Evolutionary conservation across 768 basidiomycete species (phyloP).

Genomic region (Lactarius hengduanensis): DNA sequence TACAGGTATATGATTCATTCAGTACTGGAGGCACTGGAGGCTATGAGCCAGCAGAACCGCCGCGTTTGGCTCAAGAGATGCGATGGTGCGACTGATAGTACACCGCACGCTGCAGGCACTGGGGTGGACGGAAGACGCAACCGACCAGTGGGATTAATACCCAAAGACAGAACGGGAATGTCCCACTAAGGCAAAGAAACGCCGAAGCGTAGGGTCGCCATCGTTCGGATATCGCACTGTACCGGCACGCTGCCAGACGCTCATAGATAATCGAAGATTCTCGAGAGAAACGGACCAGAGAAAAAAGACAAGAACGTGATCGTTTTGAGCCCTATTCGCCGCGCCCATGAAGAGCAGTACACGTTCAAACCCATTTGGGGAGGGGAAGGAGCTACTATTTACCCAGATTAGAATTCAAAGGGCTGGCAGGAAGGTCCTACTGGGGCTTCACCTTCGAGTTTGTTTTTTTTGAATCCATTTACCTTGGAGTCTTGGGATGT

Average conservation of each 20-base stretch:
- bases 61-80: neutral
- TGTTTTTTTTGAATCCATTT: neutral
- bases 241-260: neutral
- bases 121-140: neutral
- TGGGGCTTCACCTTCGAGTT: neutral
- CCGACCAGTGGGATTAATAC: neutral
- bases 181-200: neutral
- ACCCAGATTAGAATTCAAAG: neutral
- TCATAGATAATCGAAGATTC: neutral
- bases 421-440: neutral
- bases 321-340: neutral
- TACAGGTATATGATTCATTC: neutral
- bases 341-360: neutral
- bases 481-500: neutral
- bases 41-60: neutral
- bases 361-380: neutral
- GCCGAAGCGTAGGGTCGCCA: neutral
- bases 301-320: neutral
- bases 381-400: neutral
- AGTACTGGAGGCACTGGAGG: neutral
- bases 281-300: conserved; percentile 4
- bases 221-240: neutral
- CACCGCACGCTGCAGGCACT: too few relatives aligned
- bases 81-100: neutral
- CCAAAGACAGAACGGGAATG: neutral